Percentiles rank a stretch among this genome's conserved stretches.
These are phyloP conservation scores for Cinnamomum micranthum DNA, from an alignment of 164 flowering plant genomes.

Conservation along the genomic window DNA sequence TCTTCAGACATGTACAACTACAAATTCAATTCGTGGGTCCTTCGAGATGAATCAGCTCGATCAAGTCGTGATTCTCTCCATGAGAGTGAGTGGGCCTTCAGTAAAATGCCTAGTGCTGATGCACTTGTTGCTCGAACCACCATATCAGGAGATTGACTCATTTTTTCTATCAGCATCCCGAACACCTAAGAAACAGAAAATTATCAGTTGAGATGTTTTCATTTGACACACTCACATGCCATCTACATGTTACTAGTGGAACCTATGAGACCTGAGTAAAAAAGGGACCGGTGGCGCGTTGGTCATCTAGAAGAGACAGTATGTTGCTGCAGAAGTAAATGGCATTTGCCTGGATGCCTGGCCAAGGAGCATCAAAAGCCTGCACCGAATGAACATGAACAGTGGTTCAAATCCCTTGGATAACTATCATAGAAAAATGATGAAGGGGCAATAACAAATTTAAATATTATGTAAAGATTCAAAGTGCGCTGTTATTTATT, in stretches of 20 bases:
- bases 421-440: too few relatives aligned
- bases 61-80: slow-evolving; percentile 59
- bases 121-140: slow-evolving; percentile 81
- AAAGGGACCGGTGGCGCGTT: slow-evolving; percentile 55
- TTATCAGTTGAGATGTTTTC: not conserved
- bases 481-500: too few relatives aligned
- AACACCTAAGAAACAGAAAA: slow-evolving; percentile 53
- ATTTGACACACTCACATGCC: not conserved
- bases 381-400: slow-evolving; percentile 22
- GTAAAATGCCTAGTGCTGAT: slow-evolving; percentile 63
- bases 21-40: slow-evolving; percentile 21
- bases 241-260: not conserved
- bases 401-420: not conserved
- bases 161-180: slow-evolving; percentile 63
- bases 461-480: too few relatives aligned
- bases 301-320: slow-evolving; percentile 69
- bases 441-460: not conserved
- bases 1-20: not conserved
- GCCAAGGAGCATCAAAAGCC: slow-evolving; percentile 98
- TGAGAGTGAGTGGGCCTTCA: slow-evolving; percentile 50
- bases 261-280: slow-evolving; percentile 49
- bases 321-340: slow-evolving; percentile 70
- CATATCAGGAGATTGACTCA: slow-evolving; percentile 71
- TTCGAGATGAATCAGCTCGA: slow-evolving; percentile 32
- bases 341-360: slow-evolving; percentile 92